Conservation (phyloP, 257 asterid species). For the Jaltomata sinuosa region DNA sequence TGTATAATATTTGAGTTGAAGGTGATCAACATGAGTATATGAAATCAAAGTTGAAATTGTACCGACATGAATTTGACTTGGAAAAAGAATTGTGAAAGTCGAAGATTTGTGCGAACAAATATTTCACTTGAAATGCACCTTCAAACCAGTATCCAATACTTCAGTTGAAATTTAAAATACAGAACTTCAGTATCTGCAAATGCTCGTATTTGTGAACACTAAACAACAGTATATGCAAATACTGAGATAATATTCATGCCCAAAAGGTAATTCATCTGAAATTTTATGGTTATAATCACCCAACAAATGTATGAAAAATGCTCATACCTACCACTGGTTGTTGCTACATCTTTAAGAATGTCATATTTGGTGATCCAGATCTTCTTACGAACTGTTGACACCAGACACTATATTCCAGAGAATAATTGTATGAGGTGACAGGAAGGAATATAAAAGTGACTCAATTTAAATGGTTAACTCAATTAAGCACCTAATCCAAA, state of each 20-base stretch:
- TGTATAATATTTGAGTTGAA: neutral
- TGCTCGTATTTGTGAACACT: neutral
- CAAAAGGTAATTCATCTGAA: neutral
- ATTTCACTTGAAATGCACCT: neutral
- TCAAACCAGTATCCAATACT: neutral
- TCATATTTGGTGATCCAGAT: neutral
- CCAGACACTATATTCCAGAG: neutral
- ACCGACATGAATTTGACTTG: neutral
- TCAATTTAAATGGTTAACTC: neutral
- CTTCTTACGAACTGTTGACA: neutral
- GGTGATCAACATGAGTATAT: neutral
- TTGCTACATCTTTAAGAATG: neutral
- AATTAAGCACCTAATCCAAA: neutral
- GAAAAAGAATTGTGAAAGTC: neutral
- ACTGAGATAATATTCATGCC: neutral
- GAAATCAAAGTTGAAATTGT: neutral
- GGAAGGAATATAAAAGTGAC: neutral
- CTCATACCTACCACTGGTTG: neutral
- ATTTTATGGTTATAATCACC: neutral
- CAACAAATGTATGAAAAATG: neutral
- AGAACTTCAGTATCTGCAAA: neutral
- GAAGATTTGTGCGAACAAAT: neutral
- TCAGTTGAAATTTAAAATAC: neutral
- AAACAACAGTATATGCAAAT: neutral
- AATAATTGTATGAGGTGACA: neutral